Base-by-base conservation (phyloP, 2,329 filamentous ascomycete genomes). In the Cladophialophora yegresii region DNA sequence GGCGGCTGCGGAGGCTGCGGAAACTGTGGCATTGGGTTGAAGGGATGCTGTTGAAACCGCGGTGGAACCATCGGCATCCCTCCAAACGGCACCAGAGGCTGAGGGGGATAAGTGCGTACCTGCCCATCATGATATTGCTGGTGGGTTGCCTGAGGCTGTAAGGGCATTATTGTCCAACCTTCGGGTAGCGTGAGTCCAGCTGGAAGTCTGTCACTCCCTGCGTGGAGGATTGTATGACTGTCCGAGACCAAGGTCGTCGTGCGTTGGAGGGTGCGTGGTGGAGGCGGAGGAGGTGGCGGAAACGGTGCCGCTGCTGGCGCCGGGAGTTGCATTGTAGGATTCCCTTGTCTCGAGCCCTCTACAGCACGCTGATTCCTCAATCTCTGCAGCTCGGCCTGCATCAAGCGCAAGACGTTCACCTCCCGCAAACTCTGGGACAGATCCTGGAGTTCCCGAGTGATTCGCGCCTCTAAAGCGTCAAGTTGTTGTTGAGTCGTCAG, bases 401-500 rank as follows among this genome's bases (percentile, higher is more conserved):
- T 80, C 16, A 86, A 78, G 58, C 88, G 84, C n/a, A 92, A 79
- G n/a, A 85, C 78, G 54, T 86, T 83, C 4, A 93, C 74, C 73
- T 95, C 89, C 36, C 88, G 84, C 57, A 89, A 84, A 16, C 86
- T 85, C 36, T 84, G 73, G 53, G 87, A 84, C 20, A 93, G 78
- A 49, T 78, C 79, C 54, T 84, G 81, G 36, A 91, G 82, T 72
- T 93, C 89, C 61, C 86, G 84, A 69, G 87, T 81, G 26, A 95
- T 81, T 60, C 89, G 85, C 61, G 87, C 84, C 69, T 92, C 88
- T 13, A 91, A 82, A 47, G 87, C 83, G 36, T 83, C 79, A 36
- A 95, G 78, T 61, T 91, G 85, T 13, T 79, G 77, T 47, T 66
- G 58, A 54, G 69, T 62, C 51, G 61, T 51, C 71, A 73, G 33